Conservation (phyloP, 306 rosid genomes). For the Pachyrhizus erosus region DNA sequence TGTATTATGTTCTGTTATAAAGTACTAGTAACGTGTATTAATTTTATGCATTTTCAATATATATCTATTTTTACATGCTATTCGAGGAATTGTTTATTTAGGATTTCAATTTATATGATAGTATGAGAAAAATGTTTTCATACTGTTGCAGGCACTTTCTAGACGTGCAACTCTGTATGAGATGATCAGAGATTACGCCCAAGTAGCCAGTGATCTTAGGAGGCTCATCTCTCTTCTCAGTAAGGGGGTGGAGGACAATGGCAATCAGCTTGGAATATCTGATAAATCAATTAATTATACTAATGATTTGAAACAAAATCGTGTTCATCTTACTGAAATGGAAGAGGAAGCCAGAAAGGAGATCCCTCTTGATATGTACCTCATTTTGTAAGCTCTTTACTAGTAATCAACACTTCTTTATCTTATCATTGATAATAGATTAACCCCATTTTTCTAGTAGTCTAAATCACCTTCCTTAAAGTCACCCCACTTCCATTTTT, state of each 20-base stretch:
- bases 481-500: constrained; percentile 25
- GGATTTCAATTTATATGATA: constrained; percentile 19
- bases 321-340: constrained; percentile 69
- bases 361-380: constrained; percentile 89
- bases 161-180: constrained; percentile 82
- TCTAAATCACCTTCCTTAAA: constrained; percentile 9
- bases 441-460: constrained; percentile 15
- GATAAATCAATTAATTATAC: constrained; percentile 63
- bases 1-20: not conserved
- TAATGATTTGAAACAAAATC: constrained; percentile 83
- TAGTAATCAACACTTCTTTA: not conserved
- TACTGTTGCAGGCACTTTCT: constrained; percentile 80
- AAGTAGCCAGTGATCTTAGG: constrained; percentile 83
- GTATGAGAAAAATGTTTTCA: constrained; percentile 35
- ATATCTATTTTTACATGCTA: not conserved
- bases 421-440: constrained; percentile 30
- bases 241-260: constrained; percentile 64
- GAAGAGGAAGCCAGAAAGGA: constrained; percentile 92
- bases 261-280: constrained; percentile 57
- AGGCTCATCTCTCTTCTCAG: constrained; percentile 70
- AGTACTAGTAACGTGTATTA: not conserved
- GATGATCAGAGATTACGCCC: constrained; percentile 90
- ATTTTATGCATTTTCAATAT: constrained; percentile 17
- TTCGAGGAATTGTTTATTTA: constrained; percentile 17
- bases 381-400: constrained; percentile 77